phyloP scores from a whole-genome alignment of 2,329 filamentous ascomycete species.

The Aureobasidium subglaciale region DNA sequence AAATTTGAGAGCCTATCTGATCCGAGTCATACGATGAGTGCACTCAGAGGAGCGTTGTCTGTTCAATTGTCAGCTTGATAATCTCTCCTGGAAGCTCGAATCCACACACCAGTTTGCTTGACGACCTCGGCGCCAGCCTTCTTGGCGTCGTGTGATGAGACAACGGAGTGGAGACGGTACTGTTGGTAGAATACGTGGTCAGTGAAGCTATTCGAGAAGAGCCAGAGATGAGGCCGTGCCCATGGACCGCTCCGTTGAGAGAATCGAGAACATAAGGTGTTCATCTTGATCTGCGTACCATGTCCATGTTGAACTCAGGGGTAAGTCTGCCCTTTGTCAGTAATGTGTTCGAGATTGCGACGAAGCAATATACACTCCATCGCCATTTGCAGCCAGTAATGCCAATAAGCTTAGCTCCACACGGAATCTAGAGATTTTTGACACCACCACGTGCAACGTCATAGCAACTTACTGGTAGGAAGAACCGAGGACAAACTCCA shows the following conservation, averaged over 20 bases:
- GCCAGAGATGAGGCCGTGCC: too few species aligned
- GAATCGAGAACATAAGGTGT: too few species aligned
- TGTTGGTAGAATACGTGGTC: too few species aligned
- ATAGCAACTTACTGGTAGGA: slow-evolving; percentile 29
- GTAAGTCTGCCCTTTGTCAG: slow-evolving; percentile 35
- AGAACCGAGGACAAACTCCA: slow-evolving; percentile 78
- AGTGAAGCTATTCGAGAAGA: too few species aligned
- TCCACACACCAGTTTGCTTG: slow-evolving; percentile 60
- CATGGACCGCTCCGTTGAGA: too few species aligned
- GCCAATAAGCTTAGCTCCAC: too few species aligned
- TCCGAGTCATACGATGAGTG: slow-evolving; percentile 64
- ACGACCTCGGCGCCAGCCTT: slow-evolving; percentile 87
- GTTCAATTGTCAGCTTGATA: background rate
- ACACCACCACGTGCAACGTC: too few species aligned
- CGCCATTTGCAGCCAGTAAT: background rate
- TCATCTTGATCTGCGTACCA: slow-evolving; percentile 30
- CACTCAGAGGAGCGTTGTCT: slow-evolving; percentile 64
- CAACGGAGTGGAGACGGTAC: slow-evolving; percentile 64
- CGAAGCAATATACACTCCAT: too few species aligned
- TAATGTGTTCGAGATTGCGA: background rate
- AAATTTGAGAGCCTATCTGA: too few species aligned
- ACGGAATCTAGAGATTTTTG: too few species aligned
- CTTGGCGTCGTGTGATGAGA: slow-evolving; percentile 74
- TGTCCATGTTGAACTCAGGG: slow-evolving; percentile 72
- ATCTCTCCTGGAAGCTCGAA: too few species aligned